These are phyloP conservation scores for Udeniomyces megalosporus DNA, from an alignment of 768 basidiomycete species.

Conservation along the genomic window DNA sequence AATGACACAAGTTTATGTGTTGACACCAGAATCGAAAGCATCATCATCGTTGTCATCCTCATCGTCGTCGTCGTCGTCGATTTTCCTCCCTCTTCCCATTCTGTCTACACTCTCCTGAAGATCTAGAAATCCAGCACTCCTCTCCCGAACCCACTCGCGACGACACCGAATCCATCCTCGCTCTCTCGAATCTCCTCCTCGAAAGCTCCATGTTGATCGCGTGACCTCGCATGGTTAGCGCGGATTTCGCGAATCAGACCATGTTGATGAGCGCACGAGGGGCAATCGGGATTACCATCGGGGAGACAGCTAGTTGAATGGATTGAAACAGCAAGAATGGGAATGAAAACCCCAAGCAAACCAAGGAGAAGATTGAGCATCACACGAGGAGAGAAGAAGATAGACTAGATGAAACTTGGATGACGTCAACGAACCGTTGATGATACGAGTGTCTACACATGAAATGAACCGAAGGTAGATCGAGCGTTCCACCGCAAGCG, in stretches of 20 bases:
- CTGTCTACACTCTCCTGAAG: too few relatives aligned
- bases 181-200: conserved; percentile 29
- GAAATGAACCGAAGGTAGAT: conserved; percentile 85
- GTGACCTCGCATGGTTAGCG: conserved; percentile 65
- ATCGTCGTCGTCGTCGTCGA: too few relatives aligned
- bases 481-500: conserved; percentile 71
- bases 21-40: too few relatives aligned
- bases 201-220: conserved; percentile 33
- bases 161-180: conserved; percentile 29
- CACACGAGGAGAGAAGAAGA: not conserved
- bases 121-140: conserved; percentile 22
- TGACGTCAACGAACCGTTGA: conserved; percentile 51
- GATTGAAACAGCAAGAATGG: not conserved
- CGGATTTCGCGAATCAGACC: conserved; percentile 79
- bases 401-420: too few relatives aligned
- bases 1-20: too few relatives aligned
- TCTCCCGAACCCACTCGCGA: conserved; percentile 30
- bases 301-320: conserved; percentile 51
- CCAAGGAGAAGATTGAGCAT: not conserved
- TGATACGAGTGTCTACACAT: conserved; percentile 98
- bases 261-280: conserved; percentile 70
- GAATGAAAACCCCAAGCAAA: not conserved
- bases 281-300: conserved; percentile 70
- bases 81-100: too few relatives aligned
- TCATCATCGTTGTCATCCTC: too few relatives aligned